Evolutionary conservation across 148 eudicot genomes (phyloP).

Genomic region (Rhododendron kiyosumense): DNA sequence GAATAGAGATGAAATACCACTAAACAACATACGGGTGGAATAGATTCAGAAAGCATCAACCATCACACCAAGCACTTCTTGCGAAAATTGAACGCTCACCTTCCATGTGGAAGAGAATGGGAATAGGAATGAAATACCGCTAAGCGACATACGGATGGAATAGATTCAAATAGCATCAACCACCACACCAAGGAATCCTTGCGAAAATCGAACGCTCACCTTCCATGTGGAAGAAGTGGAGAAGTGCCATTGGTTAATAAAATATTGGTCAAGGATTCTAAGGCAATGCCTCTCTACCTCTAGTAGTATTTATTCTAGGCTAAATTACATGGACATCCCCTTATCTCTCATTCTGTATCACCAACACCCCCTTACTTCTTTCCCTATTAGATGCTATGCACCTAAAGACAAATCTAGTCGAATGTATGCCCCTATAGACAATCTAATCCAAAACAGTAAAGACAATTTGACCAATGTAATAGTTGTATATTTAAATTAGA

Average conservation of each 20-base stretch:
- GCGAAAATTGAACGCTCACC: too few relatives aligned
- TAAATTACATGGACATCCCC: not conserved
- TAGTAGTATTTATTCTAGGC: not conserved
- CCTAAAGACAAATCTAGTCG: not conserved
- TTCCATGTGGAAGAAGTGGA: too few relatives aligned
- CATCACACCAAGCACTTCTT: too few relatives aligned
- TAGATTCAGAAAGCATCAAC: too few relatives aligned
- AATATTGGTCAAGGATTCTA: not conserved
- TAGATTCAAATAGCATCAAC: too few relatives aligned
- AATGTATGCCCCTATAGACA: not conserved
- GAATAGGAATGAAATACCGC: fast-evolving
- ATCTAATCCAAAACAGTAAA: not conserved
- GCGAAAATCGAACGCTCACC: too few relatives aligned
- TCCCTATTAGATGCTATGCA: not conserved
- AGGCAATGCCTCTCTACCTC: too few relatives aligned
- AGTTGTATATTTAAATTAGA: not conserved
- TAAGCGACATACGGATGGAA: too few relatives aligned
- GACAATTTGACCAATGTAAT: not conserved
- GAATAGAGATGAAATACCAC: fast-evolving
- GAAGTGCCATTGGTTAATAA: too few relatives aligned
- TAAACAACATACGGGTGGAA: too few relatives aligned
- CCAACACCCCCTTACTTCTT: not conserved
- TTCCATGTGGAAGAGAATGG: too few relatives aligned
- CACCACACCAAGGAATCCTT: too few relatives aligned
- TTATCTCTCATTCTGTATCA: not conserved